Conservation (phyloP, 176 grass and related monocot genomes). For the Musa schizocarpa region DNA sequence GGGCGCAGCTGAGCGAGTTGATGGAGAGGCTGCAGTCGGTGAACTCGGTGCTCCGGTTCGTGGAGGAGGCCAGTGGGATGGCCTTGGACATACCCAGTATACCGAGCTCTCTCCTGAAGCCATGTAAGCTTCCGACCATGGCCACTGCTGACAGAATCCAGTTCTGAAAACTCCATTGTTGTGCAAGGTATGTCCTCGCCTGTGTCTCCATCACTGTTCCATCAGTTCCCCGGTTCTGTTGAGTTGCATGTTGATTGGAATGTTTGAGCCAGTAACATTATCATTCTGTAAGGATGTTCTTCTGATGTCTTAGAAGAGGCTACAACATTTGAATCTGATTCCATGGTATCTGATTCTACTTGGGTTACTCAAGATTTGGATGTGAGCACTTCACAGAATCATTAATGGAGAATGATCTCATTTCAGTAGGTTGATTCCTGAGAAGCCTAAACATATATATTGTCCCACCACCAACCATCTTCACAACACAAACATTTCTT, state of each 20-base stretch:
- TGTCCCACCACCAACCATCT: too few relatives aligned
- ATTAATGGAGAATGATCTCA: too few relatives aligned
- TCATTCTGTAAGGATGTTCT: too few relatives aligned
- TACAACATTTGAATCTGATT: too few relatives aligned
- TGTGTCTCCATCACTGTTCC: not conserved
- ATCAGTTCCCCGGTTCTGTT: not conserved
- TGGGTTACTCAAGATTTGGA: too few relatives aligned
- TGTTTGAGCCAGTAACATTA: not conserved
- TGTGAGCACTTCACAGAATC: too few relatives aligned
- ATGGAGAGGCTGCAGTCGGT: slow-evolving; percentile 55
- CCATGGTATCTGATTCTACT: too few relatives aligned
- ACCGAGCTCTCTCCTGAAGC: slow-evolving; percentile 48
- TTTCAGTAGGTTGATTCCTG: too few relatives aligned
- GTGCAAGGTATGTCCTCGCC: not conserved
- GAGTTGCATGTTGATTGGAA: not conserved
- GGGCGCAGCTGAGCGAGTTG: slow-evolving; percentile 57
- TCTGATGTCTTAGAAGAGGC: too few relatives aligned
- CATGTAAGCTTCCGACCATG: slow-evolving; percentile 66
- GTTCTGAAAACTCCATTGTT: slow-evolving; percentile 21
- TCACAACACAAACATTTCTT: too few relatives aligned
- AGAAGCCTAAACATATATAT: too few relatives aligned
- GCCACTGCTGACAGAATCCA: slow-evolving; percentile 44
- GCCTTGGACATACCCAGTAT: slow-evolving; percentile 87
- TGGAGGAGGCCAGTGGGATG: slow-evolving; percentile 71
- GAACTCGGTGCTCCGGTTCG: slow-evolving; percentile 68